Base-by-base conservation (phyloP, 139 green algal species). In the Chlamydomonas applanata region DNA sequence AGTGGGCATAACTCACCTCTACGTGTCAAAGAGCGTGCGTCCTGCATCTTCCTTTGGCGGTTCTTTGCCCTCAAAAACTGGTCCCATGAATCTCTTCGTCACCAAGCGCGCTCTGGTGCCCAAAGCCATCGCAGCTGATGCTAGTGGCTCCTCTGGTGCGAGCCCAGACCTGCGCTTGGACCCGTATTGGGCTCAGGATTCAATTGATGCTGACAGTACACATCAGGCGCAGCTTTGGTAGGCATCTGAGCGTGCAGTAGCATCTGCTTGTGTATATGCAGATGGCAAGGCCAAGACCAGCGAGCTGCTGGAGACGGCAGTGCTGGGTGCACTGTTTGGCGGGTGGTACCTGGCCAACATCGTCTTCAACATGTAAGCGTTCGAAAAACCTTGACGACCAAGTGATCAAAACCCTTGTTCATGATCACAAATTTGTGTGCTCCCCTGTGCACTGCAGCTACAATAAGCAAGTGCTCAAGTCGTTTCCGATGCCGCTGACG, bases 301-400 rank as follows among this genome's bases (percentile, higher is more conserved):
- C 20, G 63, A 27, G 33, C 5, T 32, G 33, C 7, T 27, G 34
- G 19, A 65, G 5, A 75, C 74, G 24, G 40, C 65, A 2, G 1
- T 66, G 4, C 84, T 98, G 13, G 93, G 89, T 3, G 25, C 49
- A 0, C 78, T 99, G 25, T 99, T 99, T 78, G 93, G 72, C 5
- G 72, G 85, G 9, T 98, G 96, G 96, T 99, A 99, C 79, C 46
- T 85, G 0, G 92, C 94, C 71, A 99, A 99, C 87, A 98, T 98
- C 75, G 92, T 91, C 78, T 99, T 99, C 91, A 99, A 99, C 86
- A 97, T 99, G 82, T 98, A 79, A 85, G 63, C 35, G 32, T 30
- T 20, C 4, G 32, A 54, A 9, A 29, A 32, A 53, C 20, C 35
- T 52, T 70, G 34, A 27, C 4, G n/a, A 34, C 17, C 32, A 52